Evolutionary conservation across 768 basidiomycete genomes (phyloP), one percentile per base, ranked within the genome.

Genomic region (Boletellus emodensis): DNA sequence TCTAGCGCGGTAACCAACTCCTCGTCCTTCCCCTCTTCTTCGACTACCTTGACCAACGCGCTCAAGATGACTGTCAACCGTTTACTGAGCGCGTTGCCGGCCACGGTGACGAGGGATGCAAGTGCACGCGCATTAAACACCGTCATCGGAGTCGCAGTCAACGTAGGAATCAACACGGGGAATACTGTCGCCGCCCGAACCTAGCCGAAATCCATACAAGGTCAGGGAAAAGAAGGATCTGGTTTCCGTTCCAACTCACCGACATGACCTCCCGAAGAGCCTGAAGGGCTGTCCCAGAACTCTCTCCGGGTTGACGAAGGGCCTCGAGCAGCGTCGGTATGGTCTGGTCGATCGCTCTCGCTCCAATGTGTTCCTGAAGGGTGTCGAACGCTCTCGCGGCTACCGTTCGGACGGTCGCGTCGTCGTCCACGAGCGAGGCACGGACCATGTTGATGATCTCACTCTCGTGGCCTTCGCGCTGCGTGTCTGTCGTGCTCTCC

Each of bases 241-340:
- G 20, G 20, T 20, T 20, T 20, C 20, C 20, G 20, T 20, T 20
- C 20, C 20, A 84, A 90, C 20, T 20, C 20, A 20, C 20, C 20
- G 20, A 20, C 20, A 20, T 20, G 20, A 20, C 20, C 20, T 20
- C 20, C 20, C 20, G 20, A 20, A 20, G 20, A 20, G 20, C 20
- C 20, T 20, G 20, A 20, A 20, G 20, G 20, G 20, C 20, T 20
- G 20, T 20, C 20, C 20, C 20, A 20, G 20, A 20, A 20, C 20
- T 20, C 20, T 86, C 87, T 5, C 94, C 94, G 13, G 94, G 92
- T 67, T 93, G 89, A 15, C 91, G 85, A 33, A 98, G 84, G 2
- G 95, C 95, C 60, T 94, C 93, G 46, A 99, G 67, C 0, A 98
- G 69, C 0, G 95, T 98, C 0, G 96, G 95, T 51, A 98, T 97